Percentiles rank a stretch among this genome's conserved stretches.
Conservation (phyloP, 192 early-diverging fungal species). For the Allomyces macrogynus region DNA sequence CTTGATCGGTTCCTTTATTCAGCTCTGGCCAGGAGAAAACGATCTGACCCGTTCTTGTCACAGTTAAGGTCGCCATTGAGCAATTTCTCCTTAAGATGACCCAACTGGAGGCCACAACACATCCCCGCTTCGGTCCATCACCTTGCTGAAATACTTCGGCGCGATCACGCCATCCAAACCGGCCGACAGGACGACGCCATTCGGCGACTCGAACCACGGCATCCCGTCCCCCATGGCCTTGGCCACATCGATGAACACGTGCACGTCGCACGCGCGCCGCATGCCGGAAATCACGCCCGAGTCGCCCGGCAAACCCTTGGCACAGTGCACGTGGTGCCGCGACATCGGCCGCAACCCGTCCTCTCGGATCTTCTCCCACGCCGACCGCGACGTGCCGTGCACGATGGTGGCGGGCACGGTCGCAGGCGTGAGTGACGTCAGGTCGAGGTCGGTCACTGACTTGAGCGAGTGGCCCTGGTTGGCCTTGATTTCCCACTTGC, state of each 20-base stretch:
- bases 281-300: conserved; percentile 1
- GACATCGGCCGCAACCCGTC: not conserved
- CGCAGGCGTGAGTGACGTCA: not conserved
- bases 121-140: not conserved
- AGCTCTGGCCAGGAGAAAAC: no score
- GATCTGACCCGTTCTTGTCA: no score
- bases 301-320: not conserved
- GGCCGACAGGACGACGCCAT: not conserved
- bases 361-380: not conserved
- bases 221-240: not conserved
- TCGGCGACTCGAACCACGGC: not conserved
- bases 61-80: no score
- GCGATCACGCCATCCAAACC: not conserved
- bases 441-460: not conserved
- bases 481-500: not conserved
- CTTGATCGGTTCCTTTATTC: no score
- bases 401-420: not conserved
- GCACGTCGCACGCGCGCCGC: not conserved
- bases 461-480: conserved; percentile 4
- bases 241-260: not conserved
- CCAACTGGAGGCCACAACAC: no score
- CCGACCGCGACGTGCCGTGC: not conserved
- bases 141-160: not conserved
- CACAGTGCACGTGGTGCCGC: conserved; percentile 1
- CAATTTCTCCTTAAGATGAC: no score